phyloP scores from a whole-genome alignment of 306 rosid genomes.

The Cicer yamashitae region DNA sequence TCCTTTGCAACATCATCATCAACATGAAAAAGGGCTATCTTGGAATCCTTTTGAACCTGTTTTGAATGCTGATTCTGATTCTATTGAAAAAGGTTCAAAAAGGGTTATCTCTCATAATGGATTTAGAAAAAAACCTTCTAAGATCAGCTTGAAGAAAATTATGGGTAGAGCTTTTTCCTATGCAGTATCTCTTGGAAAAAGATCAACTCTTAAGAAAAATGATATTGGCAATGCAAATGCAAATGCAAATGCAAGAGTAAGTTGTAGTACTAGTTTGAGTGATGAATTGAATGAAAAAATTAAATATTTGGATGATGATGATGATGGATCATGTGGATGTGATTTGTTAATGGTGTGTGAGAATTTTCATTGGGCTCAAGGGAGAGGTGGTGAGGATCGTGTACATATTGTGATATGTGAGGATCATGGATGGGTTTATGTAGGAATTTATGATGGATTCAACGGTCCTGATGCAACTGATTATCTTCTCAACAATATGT shows the following conservation, averaged over 20 bases:
- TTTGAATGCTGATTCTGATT: slow-evolving; percentile 20
- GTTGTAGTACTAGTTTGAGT: slow-evolving; percentile 45
- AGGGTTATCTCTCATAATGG: slow-evolving; percentile 40
- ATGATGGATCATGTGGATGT: slow-evolving; percentile 30
- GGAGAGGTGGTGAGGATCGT: slow-evolving; percentile 88
- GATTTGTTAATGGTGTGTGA: slow-evolving; percentile 45
- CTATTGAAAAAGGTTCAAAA: slow-evolving; percentile 37
- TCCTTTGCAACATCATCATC: slow-evolving; percentile 55
- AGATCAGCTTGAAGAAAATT: slow-evolving; percentile 47
- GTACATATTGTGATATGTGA: slow-evolving; percentile 81
- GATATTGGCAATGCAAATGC: slow-evolving; percentile 40
- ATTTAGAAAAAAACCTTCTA: slow-evolving; percentile 15
- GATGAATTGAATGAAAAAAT: slow-evolving; percentile 41
- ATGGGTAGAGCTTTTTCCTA: slow-evolving; percentile 48
- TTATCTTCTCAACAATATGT: slow-evolving; percentile 68
- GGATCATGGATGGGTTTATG: slow-evolving; percentile 79
- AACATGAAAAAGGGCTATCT: slow-evolving; percentile 34
- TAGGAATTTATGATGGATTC: slow-evolving; percentile 91
- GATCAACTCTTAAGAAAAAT: slow-evolving; percentile 37
- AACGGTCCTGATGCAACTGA: slow-evolving; percentile 96
- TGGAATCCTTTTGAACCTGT: slow-evolving; percentile 50
- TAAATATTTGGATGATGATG: slow-evolving; percentile 26
- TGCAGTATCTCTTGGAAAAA: slow-evolving; percentile 37
- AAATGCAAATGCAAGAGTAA: slow-evolving; percentile 35
- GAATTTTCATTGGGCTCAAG: slow-evolving; percentile 85